Conservation (phyloP, 2,329 filamentous ascomycete species). For the Alternaria arbusti region DNA sequence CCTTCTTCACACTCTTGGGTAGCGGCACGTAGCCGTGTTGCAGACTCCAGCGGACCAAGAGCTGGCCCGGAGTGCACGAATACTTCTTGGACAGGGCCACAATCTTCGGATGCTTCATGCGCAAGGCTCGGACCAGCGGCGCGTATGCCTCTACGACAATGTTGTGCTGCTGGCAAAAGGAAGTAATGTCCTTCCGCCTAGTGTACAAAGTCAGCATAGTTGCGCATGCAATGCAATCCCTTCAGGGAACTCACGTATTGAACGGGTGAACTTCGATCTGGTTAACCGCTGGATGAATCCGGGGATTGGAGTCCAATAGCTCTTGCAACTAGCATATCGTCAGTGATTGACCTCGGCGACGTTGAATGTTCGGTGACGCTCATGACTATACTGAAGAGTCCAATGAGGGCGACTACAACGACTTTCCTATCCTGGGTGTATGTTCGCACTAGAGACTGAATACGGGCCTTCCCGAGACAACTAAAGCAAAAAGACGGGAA, state of each 20-base stretch:
- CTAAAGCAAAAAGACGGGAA: slow-evolving; percentile 3
- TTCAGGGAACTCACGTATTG: slow-evolving; percentile 46
- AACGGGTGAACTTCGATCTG: slow-evolving; percentile 84
- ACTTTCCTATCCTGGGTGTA: slow-evolving; percentile 2
- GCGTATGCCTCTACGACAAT: slow-evolving; percentile 82
- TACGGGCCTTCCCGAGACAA: slow-evolving; percentile 9
- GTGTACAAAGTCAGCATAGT: slow-evolving; percentile 64
- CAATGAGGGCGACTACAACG: background rate
- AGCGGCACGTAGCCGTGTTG: slow-evolving; percentile 76
- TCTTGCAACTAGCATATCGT: slow-evolving; percentile 65
- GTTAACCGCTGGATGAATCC: slow-evolving; percentile 72
- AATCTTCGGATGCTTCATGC: slow-evolving; percentile 72
- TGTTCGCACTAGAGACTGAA: slow-evolving; percentile 4
- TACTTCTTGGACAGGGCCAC: slow-evolving; percentile 70
- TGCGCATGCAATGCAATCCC: background rate
- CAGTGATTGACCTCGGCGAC: slow-evolving; percentile 13
- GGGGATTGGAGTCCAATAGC: slow-evolving; percentile 67
- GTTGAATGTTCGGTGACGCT: background rate
- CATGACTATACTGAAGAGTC: slow-evolving; percentile 1
- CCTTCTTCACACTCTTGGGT: slow-evolving; percentile 71
- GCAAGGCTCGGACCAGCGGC: slow-evolving; percentile 73
- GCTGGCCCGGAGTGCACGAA: slow-evolving; percentile 71
- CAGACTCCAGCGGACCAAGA: slow-evolving; percentile 79
- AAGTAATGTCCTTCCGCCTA: slow-evolving; percentile 65
- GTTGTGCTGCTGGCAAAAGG: slow-evolving; percentile 68